These are phyloP conservation scores for Talaromyces atroroseus DNA, from an alignment of 2,329 filamentous ascomycete genomes.

Conservation along the genomic window DNA sequence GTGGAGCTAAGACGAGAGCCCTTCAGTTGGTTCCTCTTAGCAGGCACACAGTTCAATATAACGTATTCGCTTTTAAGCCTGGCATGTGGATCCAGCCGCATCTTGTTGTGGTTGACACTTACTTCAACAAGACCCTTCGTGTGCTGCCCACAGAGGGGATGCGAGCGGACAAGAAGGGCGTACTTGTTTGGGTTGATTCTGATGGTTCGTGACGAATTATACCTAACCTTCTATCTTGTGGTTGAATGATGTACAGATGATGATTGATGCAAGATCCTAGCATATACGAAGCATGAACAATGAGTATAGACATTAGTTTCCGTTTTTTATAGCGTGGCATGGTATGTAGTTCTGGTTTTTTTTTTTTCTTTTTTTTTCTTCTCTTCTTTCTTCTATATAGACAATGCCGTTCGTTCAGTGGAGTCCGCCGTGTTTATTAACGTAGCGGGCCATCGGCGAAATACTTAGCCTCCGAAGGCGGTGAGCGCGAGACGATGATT, in stretches of 20 bases:
- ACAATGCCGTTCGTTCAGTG: no score
- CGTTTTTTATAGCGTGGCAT: neutral
- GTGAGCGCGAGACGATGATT: constrained; percentile 11
- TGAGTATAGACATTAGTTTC: neutral
- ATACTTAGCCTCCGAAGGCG: constrained; percentile 12
- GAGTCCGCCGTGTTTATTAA: no score
- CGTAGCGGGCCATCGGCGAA: constrained; percentile 1
- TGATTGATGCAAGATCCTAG: neutral
- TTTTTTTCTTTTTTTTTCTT: no score
- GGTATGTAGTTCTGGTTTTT: neutral
- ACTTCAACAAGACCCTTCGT: constrained; percentile 85
- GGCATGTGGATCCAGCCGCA: constrained; percentile 67
- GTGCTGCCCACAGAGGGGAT: constrained; percentile 72
- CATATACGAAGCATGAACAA: neutral
- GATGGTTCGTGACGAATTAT: constrained; percentile 17
- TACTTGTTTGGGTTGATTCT: constrained; percentile 40
- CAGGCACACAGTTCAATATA: constrained; percentile 66
- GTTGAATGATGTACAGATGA: neutral
- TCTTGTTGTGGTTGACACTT: constrained; percentile 76
- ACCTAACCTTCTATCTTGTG: neutral
- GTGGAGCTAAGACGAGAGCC: constrained; percentile 74
- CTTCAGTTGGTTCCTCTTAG: constrained; percentile 79
- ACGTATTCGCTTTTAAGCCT: constrained; percentile 59
- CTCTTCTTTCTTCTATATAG: no score
- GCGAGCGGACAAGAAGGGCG: constrained; percentile 50